Base-by-base conservation (phyloP, 75 land plant species). In the Pinus albicaulis region DNA sequence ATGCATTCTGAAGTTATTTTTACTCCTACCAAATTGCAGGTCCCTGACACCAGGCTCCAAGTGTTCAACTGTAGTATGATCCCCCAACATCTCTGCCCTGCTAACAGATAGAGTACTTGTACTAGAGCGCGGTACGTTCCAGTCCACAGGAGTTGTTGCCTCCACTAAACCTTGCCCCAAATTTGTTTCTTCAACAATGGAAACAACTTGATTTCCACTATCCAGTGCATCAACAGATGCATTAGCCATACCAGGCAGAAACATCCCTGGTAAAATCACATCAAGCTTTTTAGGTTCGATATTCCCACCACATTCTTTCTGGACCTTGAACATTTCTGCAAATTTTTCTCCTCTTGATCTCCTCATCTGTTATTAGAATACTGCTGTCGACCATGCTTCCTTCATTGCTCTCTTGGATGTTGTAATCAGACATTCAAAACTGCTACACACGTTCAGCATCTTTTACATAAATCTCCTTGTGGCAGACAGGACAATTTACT, bases 251-350 rank as follows among this genome's bases (percentile, higher is more conserved):
- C 57, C 28, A 11, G 89, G 80, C 55, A 91, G 78, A 76, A 73
- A 83, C 89, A 91, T 87, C 28, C 93, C 89, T 16, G 91, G 91
- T 62, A 80, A 59, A 24, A 93, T 63, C 0, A 79, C 81, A 25
- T 79, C 79, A 17, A 80, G 62, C 66, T 75, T 91, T 68, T 79
- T 85, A 26, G 89, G 86, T 59, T 91, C 96, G 72, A 93, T 89
- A 12, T 89, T 71, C 71, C 91, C 96, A 73, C 85, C 84, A 34
- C 81, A 77, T 17, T 87, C 86, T 75, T 85, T 31, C 64, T 93
- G 96, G 2, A 76, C 60, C 75, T 76, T 76, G 55, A 87, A 77
- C 38, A 79, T n/a, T 10, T 74, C 80, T 64, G 82, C 93, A 84
- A 89, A 91, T 58, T 76, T 78, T n/a, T 82, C 74, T 69, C 91